Evolutionary conservation across 2,329 filamentous ascomycete species (phyloP).

Genomic region (Apiospora arundinis): DNA sequence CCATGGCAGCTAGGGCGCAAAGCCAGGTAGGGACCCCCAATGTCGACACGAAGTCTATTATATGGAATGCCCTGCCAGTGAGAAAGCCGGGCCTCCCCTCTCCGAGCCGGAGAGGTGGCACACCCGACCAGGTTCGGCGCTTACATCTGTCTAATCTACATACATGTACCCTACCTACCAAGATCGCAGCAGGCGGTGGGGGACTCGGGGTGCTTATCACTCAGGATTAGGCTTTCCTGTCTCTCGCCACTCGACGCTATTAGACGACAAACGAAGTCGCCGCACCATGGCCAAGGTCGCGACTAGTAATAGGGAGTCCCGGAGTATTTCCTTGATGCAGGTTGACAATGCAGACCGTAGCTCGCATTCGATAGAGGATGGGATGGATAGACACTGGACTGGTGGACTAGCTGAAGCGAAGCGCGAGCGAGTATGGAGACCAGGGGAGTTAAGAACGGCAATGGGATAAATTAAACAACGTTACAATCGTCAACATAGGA

Average conservation of each 20-base stretch:
- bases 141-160: background rate
- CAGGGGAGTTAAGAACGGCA: background rate
- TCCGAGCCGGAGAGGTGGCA: background rate
- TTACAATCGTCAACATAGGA: background rate
- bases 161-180: background rate
- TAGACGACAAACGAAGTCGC: background rate
- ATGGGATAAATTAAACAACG: background rate
- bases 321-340: background rate
- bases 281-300: background rate
- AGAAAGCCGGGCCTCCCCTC: background rate
- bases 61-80: background rate
- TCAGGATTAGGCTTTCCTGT: background rate
- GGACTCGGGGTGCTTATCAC: background rate
- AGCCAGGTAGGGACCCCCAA: slow-evolving; percentile 1
- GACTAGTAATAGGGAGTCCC: background rate
- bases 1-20: background rate
- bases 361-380: background rate
- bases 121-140: slow-evolving; percentile 1
- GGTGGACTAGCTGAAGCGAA: background rate
- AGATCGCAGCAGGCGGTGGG: background rate
- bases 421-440: background rate
- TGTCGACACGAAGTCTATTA: background rate
- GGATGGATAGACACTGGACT: background rate
- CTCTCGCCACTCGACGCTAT: background rate
- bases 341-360: background rate